phyloP scores from a whole-genome alignment of 352 stramenopile genomes.

The Phytophthora chlamydospora region DNA sequence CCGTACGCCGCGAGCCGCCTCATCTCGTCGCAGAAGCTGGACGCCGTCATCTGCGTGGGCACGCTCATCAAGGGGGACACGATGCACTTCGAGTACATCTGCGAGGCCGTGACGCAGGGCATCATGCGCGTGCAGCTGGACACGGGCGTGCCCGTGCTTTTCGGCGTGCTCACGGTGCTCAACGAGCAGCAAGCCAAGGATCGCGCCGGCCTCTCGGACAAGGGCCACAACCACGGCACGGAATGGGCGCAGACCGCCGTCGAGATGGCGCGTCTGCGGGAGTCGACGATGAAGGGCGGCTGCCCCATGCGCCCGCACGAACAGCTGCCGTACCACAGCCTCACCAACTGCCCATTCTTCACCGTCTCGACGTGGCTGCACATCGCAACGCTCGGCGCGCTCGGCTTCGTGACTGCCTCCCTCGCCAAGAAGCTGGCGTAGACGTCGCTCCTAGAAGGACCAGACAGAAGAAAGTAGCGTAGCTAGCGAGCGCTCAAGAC shows the following conservation, averaged over 20 bases:
- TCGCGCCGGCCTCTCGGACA: conserved; percentile 81
- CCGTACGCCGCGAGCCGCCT: conserved; percentile 93
- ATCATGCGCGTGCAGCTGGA: conserved; percentile 97
- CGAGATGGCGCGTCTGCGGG: conserved; percentile 95
- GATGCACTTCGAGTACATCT: conserved; percentile 99
- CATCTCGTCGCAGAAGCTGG: conserved; percentile 93
- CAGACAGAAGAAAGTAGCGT: conserved; percentile 9
- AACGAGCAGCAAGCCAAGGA: conserved; percentile 96
- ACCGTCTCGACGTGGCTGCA: conserved; percentile 81
- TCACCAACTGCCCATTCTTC: conserved; percentile 80
- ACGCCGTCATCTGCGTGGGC: conserved; percentile 96
- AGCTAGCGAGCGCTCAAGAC: conserved; percentile 9
- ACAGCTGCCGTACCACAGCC: conserved; percentile 75
- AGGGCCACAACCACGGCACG: conserved; percentile 95
- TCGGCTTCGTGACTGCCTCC: conserved; percentile 54
- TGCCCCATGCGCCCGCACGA: conserved; percentile 76
- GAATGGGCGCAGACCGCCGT: conserved; percentile 97
- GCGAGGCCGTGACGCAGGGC: conserved; percentile 94
- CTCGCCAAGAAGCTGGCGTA: conserved; percentile 69
- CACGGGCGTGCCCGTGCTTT: conserved; percentile 87
- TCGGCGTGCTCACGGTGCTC: conserved; percentile 96
- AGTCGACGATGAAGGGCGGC: conserved; percentile 57
- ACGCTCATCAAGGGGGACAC: conserved; percentile 97
- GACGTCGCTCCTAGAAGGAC: not conserved
- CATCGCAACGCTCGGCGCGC: conserved; percentile 60